These are phyloP conservation scores for Westerdykella aurantiaca DNA, from an alignment of 2,329 filamentous ascomycete genomes.

Conservation along the genomic window DNA sequence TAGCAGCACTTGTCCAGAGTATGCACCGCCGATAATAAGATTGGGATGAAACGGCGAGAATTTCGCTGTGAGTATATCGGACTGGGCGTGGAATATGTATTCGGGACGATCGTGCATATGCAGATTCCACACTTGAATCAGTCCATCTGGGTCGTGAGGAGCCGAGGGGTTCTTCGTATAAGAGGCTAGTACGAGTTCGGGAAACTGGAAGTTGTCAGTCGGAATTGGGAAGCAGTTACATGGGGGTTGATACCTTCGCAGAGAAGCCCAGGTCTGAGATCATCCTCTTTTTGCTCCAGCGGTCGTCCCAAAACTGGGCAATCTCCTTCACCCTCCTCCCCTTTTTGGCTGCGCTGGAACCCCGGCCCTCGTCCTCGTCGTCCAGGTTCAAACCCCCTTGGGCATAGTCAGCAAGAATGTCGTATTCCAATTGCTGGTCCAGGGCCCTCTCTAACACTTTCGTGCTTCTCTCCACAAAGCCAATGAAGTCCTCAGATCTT, in stretches of 20 bases:
- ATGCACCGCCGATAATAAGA: slow-evolving; percentile 90
- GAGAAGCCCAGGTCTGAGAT: slow-evolving; percentile 94
- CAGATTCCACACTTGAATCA: slow-evolving; percentile 95
- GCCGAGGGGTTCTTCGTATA: slow-evolving; percentile 97
- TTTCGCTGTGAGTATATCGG: slow-evolving; percentile 88
- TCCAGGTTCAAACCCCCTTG: slow-evolving; percentile 71
- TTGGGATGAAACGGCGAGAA: slow-evolving; percentile 99
- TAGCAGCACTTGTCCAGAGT: slow-evolving; percentile 90
- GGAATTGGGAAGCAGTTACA: background rate
- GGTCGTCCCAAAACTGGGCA: slow-evolving; percentile 87
- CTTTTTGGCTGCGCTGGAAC: slow-evolving; percentile 64
- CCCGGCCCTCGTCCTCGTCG: slow-evolving; percentile 70
- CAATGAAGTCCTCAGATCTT: slow-evolving; percentile 85
- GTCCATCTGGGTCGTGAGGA: slow-evolving; percentile 85
- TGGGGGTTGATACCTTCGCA: slow-evolving; percentile 56
- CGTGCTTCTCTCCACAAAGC: slow-evolving; percentile 90
- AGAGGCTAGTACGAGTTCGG: slow-evolving; percentile 84
- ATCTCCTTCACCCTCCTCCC: slow-evolving; percentile 77
- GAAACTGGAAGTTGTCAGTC: slow-evolving; percentile 52
- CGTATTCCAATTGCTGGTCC: slow-evolving; percentile 91
- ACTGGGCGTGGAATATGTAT: slow-evolving; percentile 94
- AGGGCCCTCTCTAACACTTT: slow-evolving; percentile 95
- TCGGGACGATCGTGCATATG: slow-evolving; percentile 92
- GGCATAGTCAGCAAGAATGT: slow-evolving; percentile 91
- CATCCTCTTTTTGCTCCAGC: slow-evolving; percentile 97